Evolutionary conservation across 768 basidiomycete species (phyloP).

Genomic region (Fibroporia radiculosa): DNA sequence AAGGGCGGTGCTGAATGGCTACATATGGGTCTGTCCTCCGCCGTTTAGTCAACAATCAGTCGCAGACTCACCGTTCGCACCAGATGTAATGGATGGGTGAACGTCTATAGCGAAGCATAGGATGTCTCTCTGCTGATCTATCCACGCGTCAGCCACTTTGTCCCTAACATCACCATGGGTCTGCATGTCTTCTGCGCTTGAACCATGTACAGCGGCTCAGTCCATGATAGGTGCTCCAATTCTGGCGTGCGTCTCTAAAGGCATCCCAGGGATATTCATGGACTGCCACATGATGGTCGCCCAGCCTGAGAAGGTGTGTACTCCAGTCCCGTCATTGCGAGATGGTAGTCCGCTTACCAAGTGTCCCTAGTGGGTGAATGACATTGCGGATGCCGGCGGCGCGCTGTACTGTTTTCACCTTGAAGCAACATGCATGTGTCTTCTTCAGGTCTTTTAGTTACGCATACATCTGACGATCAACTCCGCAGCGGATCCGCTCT

Average conservation of each 20-base stretch:
- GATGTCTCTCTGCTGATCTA: constrained; percentile 2
- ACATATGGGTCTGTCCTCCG: constrained; percentile 75
- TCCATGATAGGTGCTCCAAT: constrained; percentile 69
- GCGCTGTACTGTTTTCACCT: constrained; percentile 94
- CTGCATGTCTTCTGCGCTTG: constrained; percentile 19
- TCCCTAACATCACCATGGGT: constrained; percentile 99
- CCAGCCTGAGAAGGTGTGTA: constrained; percentile 74
- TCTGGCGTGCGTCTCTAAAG: constrained; percentile 75
- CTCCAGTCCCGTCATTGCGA: neutral
- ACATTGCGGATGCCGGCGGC: constrained; percentile 93
- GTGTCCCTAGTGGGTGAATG: constrained; percentile 78
- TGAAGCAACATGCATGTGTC: constrained; percentile 75
- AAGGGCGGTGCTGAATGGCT: constrained; percentile 94
- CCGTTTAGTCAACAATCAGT: neutral
- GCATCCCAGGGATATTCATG: constrained; percentile 95
- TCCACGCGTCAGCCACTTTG: constrained; percentile 70
- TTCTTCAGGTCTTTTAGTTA: neutral
- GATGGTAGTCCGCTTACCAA: constrained; percentile 1
- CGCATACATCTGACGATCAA: neutral
- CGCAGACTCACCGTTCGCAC: neutral
- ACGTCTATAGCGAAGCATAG: constrained; percentile 9
- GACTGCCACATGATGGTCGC: constrained; percentile 99
- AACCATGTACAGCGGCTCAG: constrained; percentile 3
- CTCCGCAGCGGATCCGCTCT: constrained; percentile 55
- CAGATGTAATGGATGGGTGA: constrained; percentile 98